Base-by-base conservation (phyloP, 2,329 filamentous ascomycete species). In the Xylaria sp. region DNA sequence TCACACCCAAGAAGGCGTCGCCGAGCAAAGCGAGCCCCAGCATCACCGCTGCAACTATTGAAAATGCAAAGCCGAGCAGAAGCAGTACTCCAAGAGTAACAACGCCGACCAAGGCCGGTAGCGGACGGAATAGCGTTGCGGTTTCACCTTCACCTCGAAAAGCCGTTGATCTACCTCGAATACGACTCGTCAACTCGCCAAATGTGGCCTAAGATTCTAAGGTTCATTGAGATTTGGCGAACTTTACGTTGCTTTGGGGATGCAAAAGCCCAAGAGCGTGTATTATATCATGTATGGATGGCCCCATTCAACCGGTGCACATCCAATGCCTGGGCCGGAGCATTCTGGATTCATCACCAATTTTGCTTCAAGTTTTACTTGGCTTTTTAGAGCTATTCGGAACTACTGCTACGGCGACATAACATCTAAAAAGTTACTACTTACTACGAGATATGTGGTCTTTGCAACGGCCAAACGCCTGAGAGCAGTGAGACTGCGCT, bases 151-250 rank as follows among this genome's bases (percentile, higher is more conserved):
- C 71, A 15, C 68, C 72, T 1, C 61, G 71, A 65, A 75, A 72
- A 54, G 73, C 50, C 1, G 49, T 72, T 10, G 72, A 71, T 68
- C 72, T 79, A 70, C 73, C 72, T 69, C 77, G 72, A 38, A 76
- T 77, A 61, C 67, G 70, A 69, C 54, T 79, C 69, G 65, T 74
- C 68, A 71, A 71, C 36, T 84, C 74, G 75, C 81, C 54, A 78
- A 78, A 62, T 76, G 44, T 38, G 11, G 79, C 27, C 76, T 77
- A 56, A 79, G 36, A 5, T 25, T 49, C 76, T 77, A 56, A 79
- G 36, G 7, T 25, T 49, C 13, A 31, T 10, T 9, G 15, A 50
- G 11, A 27, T 31, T 15, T 17, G 9, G 36, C 15, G 17, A 49
- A 45, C 5, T 20, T n/a, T 25, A n/a, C 31, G 17, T 27, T 22